phyloP scores from a whole-genome alignment of 169 alveolate species.

The Plasmodium relictum region DNA sequence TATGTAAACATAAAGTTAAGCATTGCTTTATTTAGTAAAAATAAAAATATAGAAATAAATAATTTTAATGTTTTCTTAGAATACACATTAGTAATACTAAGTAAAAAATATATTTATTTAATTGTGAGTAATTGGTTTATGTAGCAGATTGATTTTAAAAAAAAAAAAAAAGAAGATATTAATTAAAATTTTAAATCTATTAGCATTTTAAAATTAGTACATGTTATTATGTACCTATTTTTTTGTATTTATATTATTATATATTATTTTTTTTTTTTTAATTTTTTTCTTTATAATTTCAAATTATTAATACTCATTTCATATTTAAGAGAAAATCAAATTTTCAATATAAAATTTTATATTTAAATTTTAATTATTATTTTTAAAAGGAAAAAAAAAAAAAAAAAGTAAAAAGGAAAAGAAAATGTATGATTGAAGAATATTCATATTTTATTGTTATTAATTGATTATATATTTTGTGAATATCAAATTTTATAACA shows the following conservation, averaged over 20 bases:
- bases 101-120: too few relatives aligned
- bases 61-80: too few relatives aligned
- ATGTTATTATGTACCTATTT: background rate
- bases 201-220: background rate
- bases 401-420: background rate
- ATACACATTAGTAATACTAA: too few relatives aligned
- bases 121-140: too few relatives aligned
- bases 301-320: background rate
- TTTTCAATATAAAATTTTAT: background rate
- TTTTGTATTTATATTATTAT: background rate
- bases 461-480: too few relatives aligned
- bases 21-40: too few relatives aligned
- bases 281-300: background rate
- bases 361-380: background rate
- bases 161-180: too few relatives aligned
- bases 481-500: too few relatives aligned
- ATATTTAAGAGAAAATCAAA: background rate
- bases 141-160: too few relatives aligned
- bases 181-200: too few relatives aligned
- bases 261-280: background rate
- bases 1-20: too few relatives aligned
- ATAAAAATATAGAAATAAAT: too few relatives aligned
- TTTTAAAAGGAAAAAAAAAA: background rate
- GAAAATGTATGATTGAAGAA: background rate
- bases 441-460: background rate